Percentiles rank a stretch among this genome's conserved stretches.
Evolutionary conservation across 169 alveolate species (phyloP).

Genomic region (Eimeria acervulina): DNA sequence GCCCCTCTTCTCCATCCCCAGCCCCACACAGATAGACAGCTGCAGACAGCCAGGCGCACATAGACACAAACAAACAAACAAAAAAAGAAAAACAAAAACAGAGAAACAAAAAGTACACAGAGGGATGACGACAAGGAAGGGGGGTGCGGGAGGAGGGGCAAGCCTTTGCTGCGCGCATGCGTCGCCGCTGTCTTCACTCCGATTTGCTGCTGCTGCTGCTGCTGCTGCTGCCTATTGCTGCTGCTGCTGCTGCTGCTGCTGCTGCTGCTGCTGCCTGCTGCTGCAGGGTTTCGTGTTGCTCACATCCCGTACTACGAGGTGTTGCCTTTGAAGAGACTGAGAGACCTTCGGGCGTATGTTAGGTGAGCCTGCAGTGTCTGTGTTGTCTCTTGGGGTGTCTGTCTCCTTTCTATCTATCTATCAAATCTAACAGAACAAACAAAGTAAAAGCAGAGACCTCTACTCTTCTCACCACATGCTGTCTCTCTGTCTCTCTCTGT

Average conservation of each 20-base stretch:
- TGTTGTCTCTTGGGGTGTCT: background rate
- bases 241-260: constrained; percentile 2
- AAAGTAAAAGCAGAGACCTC: background rate
- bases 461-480: no score
- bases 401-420: background rate
- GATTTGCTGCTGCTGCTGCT: background rate
- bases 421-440: background rate
- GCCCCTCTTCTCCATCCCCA: background rate
- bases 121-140: background rate
- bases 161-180: background rate
- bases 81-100: no score
- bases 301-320: constrained; percentile 81
- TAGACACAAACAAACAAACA: no score
- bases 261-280: constrained; percentile 60
- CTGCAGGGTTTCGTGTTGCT: constrained; percentile 72
- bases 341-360: constrained; percentile 37
- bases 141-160: no score
- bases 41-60: background rate
- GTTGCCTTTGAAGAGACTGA: constrained; percentile 11
- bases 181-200: background rate
- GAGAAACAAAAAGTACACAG: background rate
- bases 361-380: background rate
- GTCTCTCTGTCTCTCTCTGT: no score
- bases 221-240: background rate
- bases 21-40: background rate